Conservation (phyloP, 805 yeast genomes). For the Candida broadrunensis region DNA sequence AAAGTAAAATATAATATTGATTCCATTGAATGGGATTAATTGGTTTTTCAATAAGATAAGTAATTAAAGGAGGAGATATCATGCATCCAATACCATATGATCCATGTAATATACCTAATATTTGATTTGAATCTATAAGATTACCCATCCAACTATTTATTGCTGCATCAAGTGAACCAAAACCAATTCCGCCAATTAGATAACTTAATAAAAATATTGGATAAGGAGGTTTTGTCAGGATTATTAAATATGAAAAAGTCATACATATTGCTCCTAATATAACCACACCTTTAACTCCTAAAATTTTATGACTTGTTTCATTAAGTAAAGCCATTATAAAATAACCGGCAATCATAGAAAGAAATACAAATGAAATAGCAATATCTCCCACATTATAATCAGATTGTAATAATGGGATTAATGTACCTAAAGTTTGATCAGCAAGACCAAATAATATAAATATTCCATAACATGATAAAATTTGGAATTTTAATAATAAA, state of each 20-base stretch:
- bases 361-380: constrained; percentile 46
- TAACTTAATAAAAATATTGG: constrained; percentile 36
- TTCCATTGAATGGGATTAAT: constrained; percentile 46
- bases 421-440: constrained; percentile 61
- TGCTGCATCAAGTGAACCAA: constrained; percentile 55
- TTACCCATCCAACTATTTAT: constrained; percentile 53
- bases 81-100: constrained; percentile 54
- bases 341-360: constrained; percentile 55
- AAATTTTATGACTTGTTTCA: constrained; percentile 33
- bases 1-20: constrained; percentile 40
- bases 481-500: constrained; percentile 39
- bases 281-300: constrained; percentile 51
- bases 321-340: constrained; percentile 49
- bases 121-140: constrained; percentile 45
- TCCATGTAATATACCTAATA: constrained; percentile 52
- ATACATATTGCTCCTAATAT: constrained; percentile 31
- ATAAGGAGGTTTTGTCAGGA: constrained; percentile 42
- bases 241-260: constrained; percentile 34
- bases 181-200: constrained; percentile 49
- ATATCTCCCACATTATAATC: constrained; percentile 49
- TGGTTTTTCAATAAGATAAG: constrained; percentile 36
- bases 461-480: constrained; percentile 33
- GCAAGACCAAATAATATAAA: constrained; percentile 52
- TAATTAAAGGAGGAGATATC: constrained; percentile 46
- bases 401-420: constrained; percentile 49